phyloP scores from a whole-genome alignment of 1,284 basidiomycete species.

The Rhodotorula sp. region DNA sequence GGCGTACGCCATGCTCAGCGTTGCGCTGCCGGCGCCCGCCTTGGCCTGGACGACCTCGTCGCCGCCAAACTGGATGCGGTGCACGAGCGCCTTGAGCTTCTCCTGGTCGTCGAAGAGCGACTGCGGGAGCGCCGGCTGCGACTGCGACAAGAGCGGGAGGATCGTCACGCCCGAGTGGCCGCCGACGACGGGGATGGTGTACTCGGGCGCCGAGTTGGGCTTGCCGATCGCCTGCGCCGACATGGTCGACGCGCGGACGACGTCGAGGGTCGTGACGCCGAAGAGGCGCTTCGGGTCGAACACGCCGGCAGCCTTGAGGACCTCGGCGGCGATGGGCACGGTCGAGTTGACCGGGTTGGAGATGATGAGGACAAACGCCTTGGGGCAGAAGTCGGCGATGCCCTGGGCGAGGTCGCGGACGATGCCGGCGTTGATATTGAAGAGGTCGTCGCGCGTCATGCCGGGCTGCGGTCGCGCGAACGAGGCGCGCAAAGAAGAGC shows the following conservation, averaged over 20 bases:
- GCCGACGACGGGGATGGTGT: slow-evolving; percentile 88
- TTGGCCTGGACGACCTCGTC: slow-evolving; percentile 93
- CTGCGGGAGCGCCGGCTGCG: slow-evolving; percentile 68
- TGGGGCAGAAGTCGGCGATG: slow-evolving; percentile 80
- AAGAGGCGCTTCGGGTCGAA: slow-evolving; percentile 92
- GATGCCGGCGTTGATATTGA: slow-evolving; percentile 99
- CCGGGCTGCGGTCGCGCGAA: slow-evolving; percentile 47
- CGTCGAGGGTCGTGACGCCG: slow-evolving; percentile 97
- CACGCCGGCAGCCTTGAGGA: slow-evolving; percentile 87
- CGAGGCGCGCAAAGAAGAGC: not conserved
- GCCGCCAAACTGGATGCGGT: slow-evolving; percentile 94
- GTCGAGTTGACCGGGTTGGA: slow-evolving; percentile 68
- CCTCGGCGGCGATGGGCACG: slow-evolving; percentile 93
- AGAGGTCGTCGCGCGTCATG: slow-evolving; percentile 81
- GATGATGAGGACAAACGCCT: slow-evolving; percentile 71
- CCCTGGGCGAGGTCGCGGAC: slow-evolving; percentile 88
- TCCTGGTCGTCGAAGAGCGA: slow-evolving; percentile 59
- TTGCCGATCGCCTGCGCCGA: slow-evolving; percentile 74
- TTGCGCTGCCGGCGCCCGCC: slow-evolving; percentile 78
- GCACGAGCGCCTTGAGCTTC: slow-evolving; percentile 63
- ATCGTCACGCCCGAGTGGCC: slow-evolving; percentile 65
- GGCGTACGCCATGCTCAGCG: slow-evolving; percentile 86
- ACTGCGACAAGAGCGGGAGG: slow-evolving; percentile 92
- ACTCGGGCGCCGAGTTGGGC: slow-evolving; percentile 63
- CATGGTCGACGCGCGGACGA: slow-evolving; percentile 95